Evolutionary conservation across 164 flowering plant species (phyloP), one percentile per base, ranked within the genome.

Genomic region (Santalum album): DNA sequence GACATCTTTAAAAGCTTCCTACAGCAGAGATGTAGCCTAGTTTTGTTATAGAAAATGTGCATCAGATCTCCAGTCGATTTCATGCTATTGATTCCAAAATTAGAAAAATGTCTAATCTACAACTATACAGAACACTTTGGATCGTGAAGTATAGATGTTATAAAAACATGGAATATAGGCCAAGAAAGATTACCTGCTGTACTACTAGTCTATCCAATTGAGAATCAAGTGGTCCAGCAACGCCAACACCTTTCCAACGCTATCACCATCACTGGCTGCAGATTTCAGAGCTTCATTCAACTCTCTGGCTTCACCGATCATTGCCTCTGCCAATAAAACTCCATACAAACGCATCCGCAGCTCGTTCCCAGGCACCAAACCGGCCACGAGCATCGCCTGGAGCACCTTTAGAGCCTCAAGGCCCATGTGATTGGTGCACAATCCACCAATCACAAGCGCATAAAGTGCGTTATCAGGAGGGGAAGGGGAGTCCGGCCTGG

Each of bases 311-410:
- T 72, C 82, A 59, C 21, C 35, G 40, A 78, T 48, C 65, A 73
- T 59, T 1, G 79, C 82, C 58, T 75, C 82, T 58, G 74, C 70
- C 74, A 78, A 58, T 68, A 78, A 65, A 53, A 55, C 51, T 60
- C 72, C 61, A 48, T 53, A 68, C 19, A 72, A 62, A 42, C 58
- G 32, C 19, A 20, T 32, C 51, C 65, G 65, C 53, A 69, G 42
- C 19, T 58, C 75, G 2, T 34, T 40, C 16, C 62, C 61, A 6
- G 69, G 60, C 43, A 47, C 48, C 29, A 64, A 24, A 55, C 49
- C 20, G 23, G 55, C 63, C 9, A 18, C 50, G 34, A 68, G 54
- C 75, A 78, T 70, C 38, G 61, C 63, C 65, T 72, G 63, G 50
- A 78, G 23, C 45, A 66, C 72, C 56, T 39, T 69, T 62, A 78